Conservation (phyloP, 2,329 filamentous ascomycete genomes). For the Cadophora gregata region DNA sequence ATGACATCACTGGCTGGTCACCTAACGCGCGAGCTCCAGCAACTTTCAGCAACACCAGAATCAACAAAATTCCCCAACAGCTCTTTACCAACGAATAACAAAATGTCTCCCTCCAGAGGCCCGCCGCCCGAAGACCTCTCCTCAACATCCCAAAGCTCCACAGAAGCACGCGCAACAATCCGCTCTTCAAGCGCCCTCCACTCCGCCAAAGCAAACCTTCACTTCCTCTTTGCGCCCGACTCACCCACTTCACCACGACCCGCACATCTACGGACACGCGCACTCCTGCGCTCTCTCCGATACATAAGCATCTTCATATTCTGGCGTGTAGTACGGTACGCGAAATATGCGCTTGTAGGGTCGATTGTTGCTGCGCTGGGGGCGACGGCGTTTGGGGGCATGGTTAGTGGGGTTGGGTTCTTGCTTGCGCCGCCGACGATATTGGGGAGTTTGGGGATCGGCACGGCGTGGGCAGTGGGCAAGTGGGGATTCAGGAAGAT, state of each 20-base stretch:
- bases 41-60: background rate
- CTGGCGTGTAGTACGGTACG: conserved; percentile 44
- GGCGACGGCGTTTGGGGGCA: conserved; percentile 41
- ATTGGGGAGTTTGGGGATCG: conserved; percentile 38
- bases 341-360: conserved; percentile 43
- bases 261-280: conserved; percentile 41
- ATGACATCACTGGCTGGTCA: conserved; percentile 13
- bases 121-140: conserved; percentile 15
- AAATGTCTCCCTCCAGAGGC: conserved; percentile 34
- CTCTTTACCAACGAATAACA: background rate
- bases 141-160: conserved; percentile 29
- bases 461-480: conserved; percentile 40
- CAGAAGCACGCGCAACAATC: conserved; percentile 39
- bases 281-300: conserved; percentile 41
- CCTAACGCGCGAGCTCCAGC: background rate
- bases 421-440: conserved; percentile 43
- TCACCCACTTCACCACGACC: conserved; percentile 36
- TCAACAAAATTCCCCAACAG: background rate
- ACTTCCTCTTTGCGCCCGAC: conserved; percentile 41
- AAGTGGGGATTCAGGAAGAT: conserved; percentile 44
- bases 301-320: conserved; percentile 43
- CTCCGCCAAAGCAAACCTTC: conserved; percentile 39
- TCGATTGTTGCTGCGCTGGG: conserved; percentile 40
- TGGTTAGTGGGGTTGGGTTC: conserved; percentile 40
- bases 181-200: conserved; percentile 39